Base-by-base conservation (phyloP, 352 stramenopile species). In the Blastocystis sp. region DNA sequence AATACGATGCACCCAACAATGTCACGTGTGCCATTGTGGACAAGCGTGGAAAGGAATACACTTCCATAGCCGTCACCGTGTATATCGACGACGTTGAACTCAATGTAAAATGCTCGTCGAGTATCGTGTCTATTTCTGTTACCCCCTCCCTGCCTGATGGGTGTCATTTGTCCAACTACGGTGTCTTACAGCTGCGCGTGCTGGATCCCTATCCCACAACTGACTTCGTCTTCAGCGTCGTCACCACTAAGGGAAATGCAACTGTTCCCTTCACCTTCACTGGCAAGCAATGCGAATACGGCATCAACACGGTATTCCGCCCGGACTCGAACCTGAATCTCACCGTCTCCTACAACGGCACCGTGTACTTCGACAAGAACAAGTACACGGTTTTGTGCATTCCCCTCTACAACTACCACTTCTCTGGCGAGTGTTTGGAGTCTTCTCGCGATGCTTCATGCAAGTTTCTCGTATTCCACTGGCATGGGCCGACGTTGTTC, bases 251-350 rank as follows among this genome's bases (percentile, higher is more conserved):
- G n/a, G 33, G 66, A 3, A 60, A 45, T 37, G 13, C 45, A 16
- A 59, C 66, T 9, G 55, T 77, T 55, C 66, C 45, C 19, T 45
- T 77, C 33, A 29, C 66, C 33, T 59, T 77, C n/a, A 24, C 66
- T 21, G 66, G 37, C 29, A 50, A 29, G 24, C 45, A 35, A 19
- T 77, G 66, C 45, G 19, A 35, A 4, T 77, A 77, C 29, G 66
- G 66, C 9, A 26, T 59, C 35, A 31, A n/a, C 33, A 19, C 50
- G 33, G 50, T 59, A 24, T 12, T 55, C 10, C 24, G 55, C n/a
- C 16, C 33, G 26, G n/a, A 29, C 55, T 19, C 12, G 3, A 41
- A 45, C 45, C 10, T 29, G 29, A 29, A n/a, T 4, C 1, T 77
- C 31, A 60, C 50, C 29, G n/a, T 2, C 0, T 51, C 50, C 12